Conservation (phyloP, 1,284 basidiomycete genomes). For the Cryptococcus sp. region DNA sequence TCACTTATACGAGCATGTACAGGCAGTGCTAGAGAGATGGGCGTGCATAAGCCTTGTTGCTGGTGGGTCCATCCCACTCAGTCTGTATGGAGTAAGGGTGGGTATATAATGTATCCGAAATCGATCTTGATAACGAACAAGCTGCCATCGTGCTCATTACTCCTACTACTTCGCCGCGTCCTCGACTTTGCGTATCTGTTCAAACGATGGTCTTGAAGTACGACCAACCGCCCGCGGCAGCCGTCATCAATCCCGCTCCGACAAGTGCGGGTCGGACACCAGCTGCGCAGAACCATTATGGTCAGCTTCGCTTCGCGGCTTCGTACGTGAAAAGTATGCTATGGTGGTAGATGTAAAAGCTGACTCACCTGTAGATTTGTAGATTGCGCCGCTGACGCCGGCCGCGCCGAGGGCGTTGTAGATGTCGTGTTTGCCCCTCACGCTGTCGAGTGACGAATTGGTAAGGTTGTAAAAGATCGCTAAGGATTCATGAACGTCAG, state of each 20-base stretch:
- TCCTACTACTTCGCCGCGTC: too few relatives aligned
- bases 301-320: not conserved
- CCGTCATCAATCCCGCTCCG: constrained; percentile 85
- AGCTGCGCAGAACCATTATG: constrained; percentile 60
- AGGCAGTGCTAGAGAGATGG: constrained; percentile 1
- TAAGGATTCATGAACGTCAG: constrained; percentile 39
- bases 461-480: constrained; percentile 95
- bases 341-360: constrained; percentile 7
- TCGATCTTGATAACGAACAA: not conserved
- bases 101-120: not conserved
- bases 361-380: constrained; percentile 85
- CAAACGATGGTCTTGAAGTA: constrained; percentile 72
- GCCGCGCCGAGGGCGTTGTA: constrained; percentile 90
- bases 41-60: constrained; percentile 2
- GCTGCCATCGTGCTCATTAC: too few relatives aligned
- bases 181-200: not conserved
- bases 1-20: not conserved
- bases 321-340: not conserved
- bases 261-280: constrained; percentile 85
- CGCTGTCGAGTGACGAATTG: constrained; percentile 88
- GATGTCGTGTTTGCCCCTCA: constrained; percentile 89
- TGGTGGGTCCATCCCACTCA: not conserved
- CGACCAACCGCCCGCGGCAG: constrained; percentile 86
- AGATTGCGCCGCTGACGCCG: constrained; percentile 84
- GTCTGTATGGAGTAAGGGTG: not conserved